A percentile compares a stretch with the other conserved stretches of the same genome.
phyloP scores from a whole-genome alignment of 768 basidiomycete genomes.

The Krasilnikovozyma curviuscula region DNA sequence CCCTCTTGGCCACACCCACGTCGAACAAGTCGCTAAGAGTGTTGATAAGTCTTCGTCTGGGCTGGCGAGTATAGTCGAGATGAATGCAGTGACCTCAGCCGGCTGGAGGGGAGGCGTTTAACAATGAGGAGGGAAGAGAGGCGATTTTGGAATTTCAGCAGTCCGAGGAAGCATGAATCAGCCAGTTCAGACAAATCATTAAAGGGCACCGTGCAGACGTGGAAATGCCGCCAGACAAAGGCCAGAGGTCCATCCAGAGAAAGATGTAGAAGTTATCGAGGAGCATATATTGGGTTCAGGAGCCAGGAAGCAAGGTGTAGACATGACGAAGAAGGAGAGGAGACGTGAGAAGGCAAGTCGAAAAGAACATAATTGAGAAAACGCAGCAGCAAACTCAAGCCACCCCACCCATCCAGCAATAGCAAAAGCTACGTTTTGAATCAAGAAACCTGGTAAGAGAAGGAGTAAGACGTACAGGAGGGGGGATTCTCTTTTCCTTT shows the following conservation, averaged over 20 bases:
- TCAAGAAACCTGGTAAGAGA: too few relatives aligned
- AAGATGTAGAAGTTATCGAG: slow-evolving; percentile 10
- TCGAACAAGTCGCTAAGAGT: slow-evolving; percentile 25
- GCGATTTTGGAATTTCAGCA: neutral
- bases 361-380: too few relatives aligned
- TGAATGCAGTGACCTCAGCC: slow-evolving; percentile 45
- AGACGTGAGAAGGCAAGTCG: too few relatives aligned
- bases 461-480: too few relatives aligned
- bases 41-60: slow-evolving; percentile 51
- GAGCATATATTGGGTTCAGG: too few relatives aligned
- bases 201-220: neutral
- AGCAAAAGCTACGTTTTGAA: too few relatives aligned
- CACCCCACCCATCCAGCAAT: too few relatives aligned
- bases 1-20: slow-evolving; percentile 88
- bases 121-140: neutral
- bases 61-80: slow-evolving; percentile 46
- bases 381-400: too few relatives aligned
- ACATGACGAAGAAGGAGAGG: too few relatives aligned
- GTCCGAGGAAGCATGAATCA: neutral
- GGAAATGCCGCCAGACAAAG: neutral
- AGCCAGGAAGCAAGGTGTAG: too few relatives aligned
- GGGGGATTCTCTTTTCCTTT: too few relatives aligned
- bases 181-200: neutral
- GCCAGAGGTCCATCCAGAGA: neutral
- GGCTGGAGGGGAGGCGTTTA: slow-evolving; percentile 9